These are phyloP conservation scores for Clarireedia paspali DNA, from an alignment of 2,329 filamentous ascomycete genomes.

Conservation along the genomic window DNA sequence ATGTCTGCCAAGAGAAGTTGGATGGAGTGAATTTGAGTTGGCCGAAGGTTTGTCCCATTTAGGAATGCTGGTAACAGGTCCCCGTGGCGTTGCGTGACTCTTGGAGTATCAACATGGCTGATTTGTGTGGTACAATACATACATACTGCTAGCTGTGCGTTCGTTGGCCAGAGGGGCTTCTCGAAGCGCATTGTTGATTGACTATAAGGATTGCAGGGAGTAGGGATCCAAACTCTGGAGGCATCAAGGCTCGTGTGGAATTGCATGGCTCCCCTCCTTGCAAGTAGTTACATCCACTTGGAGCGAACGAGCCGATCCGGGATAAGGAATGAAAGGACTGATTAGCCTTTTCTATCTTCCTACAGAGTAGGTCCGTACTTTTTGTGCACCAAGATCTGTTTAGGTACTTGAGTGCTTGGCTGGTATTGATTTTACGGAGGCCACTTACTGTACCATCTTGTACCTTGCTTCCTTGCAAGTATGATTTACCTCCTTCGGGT, in stretches of 20 bases:
- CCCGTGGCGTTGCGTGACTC: neutral
- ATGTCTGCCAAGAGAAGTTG: slow-evolving; percentile 4
- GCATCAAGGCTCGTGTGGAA: slow-evolving; percentile 4
- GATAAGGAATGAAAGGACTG: slow-evolving; percentile 3
- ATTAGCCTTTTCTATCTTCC: neutral
- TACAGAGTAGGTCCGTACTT: too few species aligned
- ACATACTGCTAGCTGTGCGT: neutral
- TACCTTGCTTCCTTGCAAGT: neutral
- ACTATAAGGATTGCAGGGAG: slow-evolving; percentile 7
- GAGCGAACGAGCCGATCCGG: slow-evolving; percentile 1
- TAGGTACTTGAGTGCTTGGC: neutral
- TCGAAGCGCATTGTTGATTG: slow-evolving; percentile 2
- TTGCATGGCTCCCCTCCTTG: neutral
- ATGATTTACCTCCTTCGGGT: neutral
- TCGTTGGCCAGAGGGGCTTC: slow-evolving; percentile 5
- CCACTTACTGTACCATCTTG: too few species aligned
- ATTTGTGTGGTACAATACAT: neutral
- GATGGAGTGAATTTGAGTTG: neutral
- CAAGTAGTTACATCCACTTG: neutral
- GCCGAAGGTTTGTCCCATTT: neutral
- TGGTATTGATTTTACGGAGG: too few species aligned
- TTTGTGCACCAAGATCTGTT: neutral
- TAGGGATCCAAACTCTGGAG: neutral
- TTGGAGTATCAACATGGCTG: neutral
- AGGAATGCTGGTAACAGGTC: neutral